Evolutionary conservation across 352 stramenopile species (phyloP).

Genomic region (Thalassiosira ordinaria): DNA sequence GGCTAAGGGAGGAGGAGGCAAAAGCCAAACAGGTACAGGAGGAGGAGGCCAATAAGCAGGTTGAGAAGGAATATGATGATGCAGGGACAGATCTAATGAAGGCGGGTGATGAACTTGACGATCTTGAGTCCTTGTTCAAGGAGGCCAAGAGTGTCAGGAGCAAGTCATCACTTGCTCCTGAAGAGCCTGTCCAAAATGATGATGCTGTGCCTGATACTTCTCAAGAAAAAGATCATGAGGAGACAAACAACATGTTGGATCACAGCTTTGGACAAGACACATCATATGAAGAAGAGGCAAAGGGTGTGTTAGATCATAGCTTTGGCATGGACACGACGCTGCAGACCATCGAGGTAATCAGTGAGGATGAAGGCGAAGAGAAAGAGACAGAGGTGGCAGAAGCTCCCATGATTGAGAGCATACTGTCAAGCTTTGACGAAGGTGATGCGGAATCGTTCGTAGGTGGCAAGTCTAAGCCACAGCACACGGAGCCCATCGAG

Average conservation of each 20-base stretch:
- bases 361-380: no score
- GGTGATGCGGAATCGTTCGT: not conserved
- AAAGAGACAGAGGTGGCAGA: slow-evolving; percentile 3
- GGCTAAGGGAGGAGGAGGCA: slow-evolving; percentile 25
- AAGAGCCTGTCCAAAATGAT: no score
- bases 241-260: no score
- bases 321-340: no score
- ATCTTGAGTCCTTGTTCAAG: slow-evolving; percentile 16
- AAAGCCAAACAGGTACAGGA: not conserved
- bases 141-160: slow-evolving; percentile 14
- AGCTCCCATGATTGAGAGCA: slow-evolving; percentile 21
- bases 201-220: no score
- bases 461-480: not conserved
- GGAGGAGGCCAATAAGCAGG: not conserved
- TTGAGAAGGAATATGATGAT: not conserved
- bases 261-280: no score
- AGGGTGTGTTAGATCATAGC: no score
- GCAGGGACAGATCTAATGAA: not conserved
- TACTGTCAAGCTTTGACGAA: slow-evolving; percentile 30
- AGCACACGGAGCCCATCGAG: no score
- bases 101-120: slow-evolving; percentile 21
- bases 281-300: no score
- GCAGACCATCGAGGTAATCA: no score
- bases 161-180: no score
- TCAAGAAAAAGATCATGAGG: no score